These are phyloP conservation scores for Verbena officinalis DNA, from an alignment of 257 asterid species.

Conservation along the genomic window DNA sequence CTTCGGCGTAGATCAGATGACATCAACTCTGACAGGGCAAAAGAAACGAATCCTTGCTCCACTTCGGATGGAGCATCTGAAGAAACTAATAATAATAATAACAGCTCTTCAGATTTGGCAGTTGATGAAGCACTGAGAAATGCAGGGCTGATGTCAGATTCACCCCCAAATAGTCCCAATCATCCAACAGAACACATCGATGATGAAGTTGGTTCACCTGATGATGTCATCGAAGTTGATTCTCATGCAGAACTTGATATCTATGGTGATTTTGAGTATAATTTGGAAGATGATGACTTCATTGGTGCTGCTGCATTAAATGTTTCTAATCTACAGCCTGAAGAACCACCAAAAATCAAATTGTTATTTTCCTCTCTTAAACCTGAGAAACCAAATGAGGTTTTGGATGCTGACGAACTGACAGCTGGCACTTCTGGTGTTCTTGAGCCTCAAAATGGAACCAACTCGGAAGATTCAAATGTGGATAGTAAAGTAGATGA, in stretches of 20 bases:
- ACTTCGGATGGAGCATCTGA: conserved; percentile 44
- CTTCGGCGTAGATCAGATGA: conserved; percentile 62
- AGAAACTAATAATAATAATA: conserved; percentile 34
- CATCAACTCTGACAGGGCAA: conserved; percentile 33
- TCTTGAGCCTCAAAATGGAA: conserved; percentile 34
- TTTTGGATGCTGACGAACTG: conserved; percentile 29
- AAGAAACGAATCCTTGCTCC: conserved; percentile 45
- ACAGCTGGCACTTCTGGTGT: conserved; percentile 32
- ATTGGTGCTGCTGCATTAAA: conserved; percentile 61
- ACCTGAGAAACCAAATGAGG: conserved; percentile 43
- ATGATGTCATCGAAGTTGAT: conserved; percentile 67
- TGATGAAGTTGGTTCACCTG: conserved; percentile 50
- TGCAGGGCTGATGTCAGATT: conserved; percentile 86
- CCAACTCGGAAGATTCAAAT: conserved; percentile 33
- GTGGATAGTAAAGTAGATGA: conserved; percentile 34
- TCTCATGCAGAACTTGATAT: conserved; percentile 84
- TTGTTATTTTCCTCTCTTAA: conserved; percentile 68
- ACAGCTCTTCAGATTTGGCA: conserved; percentile 43
- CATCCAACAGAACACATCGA: conserved; percentile 39
- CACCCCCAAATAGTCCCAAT: conserved; percentile 91
- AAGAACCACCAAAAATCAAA: conserved; percentile 68
- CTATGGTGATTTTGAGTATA: conserved; percentile 92
- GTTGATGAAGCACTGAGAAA: conserved; percentile 79
- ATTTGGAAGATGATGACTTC: conserved; percentile 87
- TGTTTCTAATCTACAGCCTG: conserved; percentile 50